Base-by-base conservation (phyloP, 306 rosid species). In the Sophora flavescens region DNA sequence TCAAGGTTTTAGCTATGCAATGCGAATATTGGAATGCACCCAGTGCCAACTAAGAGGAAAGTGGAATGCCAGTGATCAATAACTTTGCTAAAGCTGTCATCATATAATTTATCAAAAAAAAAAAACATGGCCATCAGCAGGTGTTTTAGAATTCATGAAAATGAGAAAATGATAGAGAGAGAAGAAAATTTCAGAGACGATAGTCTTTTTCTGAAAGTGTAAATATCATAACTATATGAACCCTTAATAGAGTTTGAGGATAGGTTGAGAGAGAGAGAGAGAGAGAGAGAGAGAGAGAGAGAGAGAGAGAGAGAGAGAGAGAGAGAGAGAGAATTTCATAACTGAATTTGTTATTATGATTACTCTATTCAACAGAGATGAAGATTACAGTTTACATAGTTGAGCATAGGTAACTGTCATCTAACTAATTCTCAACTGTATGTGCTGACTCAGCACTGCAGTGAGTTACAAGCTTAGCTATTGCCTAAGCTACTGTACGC, bases 1-100 rank as follows among this genome's bases (percentile, higher is more conserved):
- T 30, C 64, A 68, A 44, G 26, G 63, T 47, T 70, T 51, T 66
- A 32, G 60, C 53, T 16, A 54, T 14, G 67, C 54, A 67, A 67
- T 26, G 16, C 54, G 63, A 35, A 70, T 47, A 76, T 22, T 8
- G 4, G 65, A 63, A 76, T 17, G 69, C 28, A 17, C 1, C 38
- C 66, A 42, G 53, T 8, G 32, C 32, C 32, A 30, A 30, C 32
- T 58, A 56, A 41, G n/a, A 57, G 30, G 15, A 13, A 26, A 36
- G 54, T 58, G 3, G 14, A 54, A 38, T 36, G 38, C 2, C 50
- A 47, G 6, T 11, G 16, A 35, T 60, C 33, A 33, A 48, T 62
- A 36, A 12, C 36, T 28, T 58, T 45, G 26, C 5, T 63, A 53
- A 63, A 26, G 13, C 28, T 35, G 13, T 6, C 0, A 1, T 28